A percentile compares a stretch with the other conserved stretches of the same genome.
Evolutionary conservation across 345 rosid genomes (phyloP).

Genomic region (thale cress (Arabidopsis thaliana)): DNA sequence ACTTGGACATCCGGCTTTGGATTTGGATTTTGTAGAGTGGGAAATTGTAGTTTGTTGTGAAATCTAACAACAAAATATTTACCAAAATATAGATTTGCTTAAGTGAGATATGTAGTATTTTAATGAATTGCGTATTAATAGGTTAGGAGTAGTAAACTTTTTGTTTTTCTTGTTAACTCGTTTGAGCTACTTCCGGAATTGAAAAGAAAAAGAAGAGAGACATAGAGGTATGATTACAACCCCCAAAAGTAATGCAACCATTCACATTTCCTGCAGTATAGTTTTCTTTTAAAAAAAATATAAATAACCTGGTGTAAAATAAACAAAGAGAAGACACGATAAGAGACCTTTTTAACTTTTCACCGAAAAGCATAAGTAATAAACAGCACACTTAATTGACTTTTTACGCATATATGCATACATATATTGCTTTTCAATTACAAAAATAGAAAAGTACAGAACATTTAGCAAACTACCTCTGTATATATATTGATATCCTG

Average conservation of each 20-base stretch:
- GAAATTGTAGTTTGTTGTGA: too few species aligned
- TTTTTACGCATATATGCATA: conserved; percentile 20
- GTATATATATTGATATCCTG: neutral
- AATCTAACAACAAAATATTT: too few species aligned
- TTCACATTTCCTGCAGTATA: conserved; percentile 37
- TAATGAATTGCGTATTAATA: conserved; percentile 12
- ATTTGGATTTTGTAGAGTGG: too few species aligned
- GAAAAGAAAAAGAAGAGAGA: conserved; percentile 1
- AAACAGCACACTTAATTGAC: conserved; percentile 47
- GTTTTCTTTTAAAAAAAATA: neutral
- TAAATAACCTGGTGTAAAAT: conserved; percentile 12
- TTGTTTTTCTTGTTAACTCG: neutral
- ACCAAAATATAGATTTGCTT: neutral
- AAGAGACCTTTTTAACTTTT: conserved; percentile 41
- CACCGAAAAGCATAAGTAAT: conserved; percentile 50
- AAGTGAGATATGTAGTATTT: conserved; percentile 15
- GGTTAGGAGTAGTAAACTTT: neutral
- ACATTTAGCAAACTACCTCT: neutral
- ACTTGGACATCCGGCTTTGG: neutral
- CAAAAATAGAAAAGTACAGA: conserved; percentile 1
- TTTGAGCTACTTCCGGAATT: conserved; percentile 3
- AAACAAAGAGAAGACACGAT: conserved; percentile 21
- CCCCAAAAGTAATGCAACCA: conserved; percentile 46
- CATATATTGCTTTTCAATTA: conserved; percentile 10
- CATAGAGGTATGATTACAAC: conserved; percentile 45